phyloP scores from a whole-genome alignment of 257 asterid genomes.

The Linderniella brevidens region DNA sequence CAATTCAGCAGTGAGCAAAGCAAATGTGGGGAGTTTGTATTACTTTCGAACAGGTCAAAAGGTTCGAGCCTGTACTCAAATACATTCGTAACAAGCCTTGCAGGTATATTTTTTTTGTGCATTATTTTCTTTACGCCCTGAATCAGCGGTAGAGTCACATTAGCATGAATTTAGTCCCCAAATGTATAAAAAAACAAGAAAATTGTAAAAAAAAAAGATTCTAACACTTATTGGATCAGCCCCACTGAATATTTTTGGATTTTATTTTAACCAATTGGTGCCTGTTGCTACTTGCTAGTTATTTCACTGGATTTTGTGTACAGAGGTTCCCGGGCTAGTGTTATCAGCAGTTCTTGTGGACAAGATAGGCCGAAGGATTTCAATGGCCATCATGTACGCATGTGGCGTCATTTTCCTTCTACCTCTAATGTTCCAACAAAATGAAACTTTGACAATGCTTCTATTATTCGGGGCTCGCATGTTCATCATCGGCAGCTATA shows the following conservation, averaged over 20 bases:
- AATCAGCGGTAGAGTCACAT: too few species aligned
- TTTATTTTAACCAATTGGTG: too few species aligned
- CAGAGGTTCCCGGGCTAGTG: slow-evolving; percentile 72
- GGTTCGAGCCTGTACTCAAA: background rate
- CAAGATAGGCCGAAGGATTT: slow-evolving; percentile 48
- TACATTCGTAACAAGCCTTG: background rate
- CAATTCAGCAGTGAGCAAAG: too few species aligned
- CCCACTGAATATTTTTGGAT: too few species aligned
- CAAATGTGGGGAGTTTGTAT: too few species aligned
- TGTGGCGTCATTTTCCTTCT: slow-evolving; percentile 27
- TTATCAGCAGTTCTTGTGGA: slow-evolving; percentile 51
- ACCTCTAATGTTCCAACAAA: slow-evolving; percentile 35
- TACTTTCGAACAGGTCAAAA: background rate
- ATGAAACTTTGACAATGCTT: slow-evolving; percentile 29
- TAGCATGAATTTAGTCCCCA: too few species aligned
- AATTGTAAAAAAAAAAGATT: too few species aligned
- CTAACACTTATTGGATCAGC: too few species aligned
- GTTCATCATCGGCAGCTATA: slow-evolving; percentile 38
- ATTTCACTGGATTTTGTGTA: background rate
- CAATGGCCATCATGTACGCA: slow-evolving; percentile 37
- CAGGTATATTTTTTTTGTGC: background rate
- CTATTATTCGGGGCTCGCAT: slow-evolving; percentile 60
- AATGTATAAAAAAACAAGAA: too few species aligned
- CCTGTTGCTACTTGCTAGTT: too few species aligned
- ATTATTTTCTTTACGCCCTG: background rate